These are phyloP conservation scores for Pseudogymnoascus sp. DNA, from an alignment of 2,329 filamentous ascomycete genomes.

Conservation along the genomic window DNA sequence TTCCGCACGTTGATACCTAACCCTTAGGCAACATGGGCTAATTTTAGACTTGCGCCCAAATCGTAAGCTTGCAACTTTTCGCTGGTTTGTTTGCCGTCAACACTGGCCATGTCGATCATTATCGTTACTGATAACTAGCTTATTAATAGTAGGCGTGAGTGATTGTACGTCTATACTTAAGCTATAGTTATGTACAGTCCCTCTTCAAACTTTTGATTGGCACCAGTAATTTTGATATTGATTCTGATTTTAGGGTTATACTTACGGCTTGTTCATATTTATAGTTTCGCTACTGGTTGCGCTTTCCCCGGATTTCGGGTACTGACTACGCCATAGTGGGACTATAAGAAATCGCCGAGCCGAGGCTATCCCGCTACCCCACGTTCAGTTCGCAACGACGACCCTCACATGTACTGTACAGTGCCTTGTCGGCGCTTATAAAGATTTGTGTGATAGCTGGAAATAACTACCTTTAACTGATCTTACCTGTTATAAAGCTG, in stretches of 20 bases:
- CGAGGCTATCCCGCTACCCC: not conserved
- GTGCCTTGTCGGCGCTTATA: not conserved
- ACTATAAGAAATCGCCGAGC: conserved; percentile 8
- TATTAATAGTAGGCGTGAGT: not conserved
- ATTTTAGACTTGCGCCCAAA: not conserved
- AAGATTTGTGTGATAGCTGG: not conserved
- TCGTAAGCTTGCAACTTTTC: not conserved
- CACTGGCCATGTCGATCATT: not conserved
- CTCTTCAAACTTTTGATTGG: not conserved
- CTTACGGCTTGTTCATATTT: not conserved
- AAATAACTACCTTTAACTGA: not conserved
- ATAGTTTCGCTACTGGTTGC: not conserved
- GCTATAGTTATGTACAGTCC: not conserved
- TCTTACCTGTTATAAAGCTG: not conserved
- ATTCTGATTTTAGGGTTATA: not conserved
- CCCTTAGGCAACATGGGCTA: not conserved
- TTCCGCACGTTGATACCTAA: not conserved
- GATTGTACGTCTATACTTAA: not conserved
- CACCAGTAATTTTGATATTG: not conserved
- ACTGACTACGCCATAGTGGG: not conserved
- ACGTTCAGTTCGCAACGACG: not conserved
- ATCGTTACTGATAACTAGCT: not conserved
- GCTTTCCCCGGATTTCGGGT: not conserved
- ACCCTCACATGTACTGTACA: not conserved
- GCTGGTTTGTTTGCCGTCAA: not conserved